Conservation (phyloP, 352 stramenopile species). For the Blastocystis sp. region DNA sequence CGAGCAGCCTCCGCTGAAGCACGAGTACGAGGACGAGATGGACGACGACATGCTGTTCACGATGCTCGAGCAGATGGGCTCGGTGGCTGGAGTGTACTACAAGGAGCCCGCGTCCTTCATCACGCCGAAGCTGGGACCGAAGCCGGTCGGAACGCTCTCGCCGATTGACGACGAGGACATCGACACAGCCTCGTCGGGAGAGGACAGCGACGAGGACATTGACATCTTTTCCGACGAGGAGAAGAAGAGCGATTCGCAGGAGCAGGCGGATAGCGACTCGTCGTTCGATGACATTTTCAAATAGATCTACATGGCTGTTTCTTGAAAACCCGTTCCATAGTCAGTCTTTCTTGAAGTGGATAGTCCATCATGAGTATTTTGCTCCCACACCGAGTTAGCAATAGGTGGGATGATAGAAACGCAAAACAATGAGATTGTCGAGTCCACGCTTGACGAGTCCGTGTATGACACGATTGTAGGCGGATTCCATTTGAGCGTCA, state of each 20-base stretch:
- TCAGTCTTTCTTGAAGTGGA: neutral
- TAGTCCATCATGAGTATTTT: slow-evolving; percentile 6
- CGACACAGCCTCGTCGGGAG: neutral
- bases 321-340: neutral
- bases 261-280: neutral
- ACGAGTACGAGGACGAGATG: slow-evolving; percentile 78
- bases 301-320: neutral
- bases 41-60: slow-evolving; percentile 90
- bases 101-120: slow-evolving; percentile 90
- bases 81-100: slow-evolving; percentile 96
- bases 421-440: neutral
- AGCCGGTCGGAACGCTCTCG: slow-evolving; percentile 41
- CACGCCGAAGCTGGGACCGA: slow-evolving; percentile 77
- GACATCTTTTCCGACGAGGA: slow-evolving; percentile 29
- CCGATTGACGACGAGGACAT: slow-evolving; percentile 27
- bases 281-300: slow-evolving; percentile 42
- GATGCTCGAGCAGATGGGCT: slow-evolving; percentile 95
- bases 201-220: slow-evolving; percentile 26
- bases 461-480: slow-evolving; percentile 24
- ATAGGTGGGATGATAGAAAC: slow-evolving; percentile 28
- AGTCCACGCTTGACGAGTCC: slow-evolving; percentile 15
- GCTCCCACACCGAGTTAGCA: no score
- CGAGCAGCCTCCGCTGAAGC: slow-evolving; percentile 94
- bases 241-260: neutral
- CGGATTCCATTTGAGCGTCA: neutral